Evolutionary conservation across 2,329 filamentous ascomycete species (phyloP).

Genomic region (Diaporthe australafricana): DNA sequence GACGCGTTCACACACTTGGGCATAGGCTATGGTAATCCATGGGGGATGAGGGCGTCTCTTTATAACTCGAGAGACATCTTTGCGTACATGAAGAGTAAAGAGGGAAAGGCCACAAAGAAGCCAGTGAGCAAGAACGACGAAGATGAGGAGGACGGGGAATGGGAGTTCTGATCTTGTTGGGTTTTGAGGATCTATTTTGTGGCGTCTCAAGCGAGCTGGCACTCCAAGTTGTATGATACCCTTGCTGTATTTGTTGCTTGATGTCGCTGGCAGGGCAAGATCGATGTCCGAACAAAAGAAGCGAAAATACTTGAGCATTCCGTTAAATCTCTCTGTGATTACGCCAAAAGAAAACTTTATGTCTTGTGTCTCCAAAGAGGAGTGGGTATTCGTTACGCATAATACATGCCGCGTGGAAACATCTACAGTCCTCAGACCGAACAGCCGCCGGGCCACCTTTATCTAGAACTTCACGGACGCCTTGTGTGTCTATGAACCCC

Average conservation of each 20-base stretch:
- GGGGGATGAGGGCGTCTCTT: slow-evolving; percentile 70
- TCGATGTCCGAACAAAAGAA: not conserved
- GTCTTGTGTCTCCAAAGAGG: slow-evolving; percentile 18
- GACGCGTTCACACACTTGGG: slow-evolving; percentile 78
- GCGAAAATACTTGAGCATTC: not conserved
- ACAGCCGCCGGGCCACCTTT: not conserved
- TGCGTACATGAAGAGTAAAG: slow-evolving; percentile 37
- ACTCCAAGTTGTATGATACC: slow-evolving; percentile 25
- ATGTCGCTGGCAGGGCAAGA: not conserved
- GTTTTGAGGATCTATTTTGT: not conserved
- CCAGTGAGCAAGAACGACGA: slow-evolving; percentile 3
- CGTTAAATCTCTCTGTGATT: not conserved
- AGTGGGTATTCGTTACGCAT: slow-evolving; percentile 31
- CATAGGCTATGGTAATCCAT: slow-evolving; percentile 70
- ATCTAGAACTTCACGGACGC: not conserved
- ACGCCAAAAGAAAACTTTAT: not conserved
- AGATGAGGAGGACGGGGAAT: not conserved
- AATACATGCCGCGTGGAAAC: slow-evolving; percentile 21
- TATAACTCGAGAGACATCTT: slow-evolving; percentile 61
- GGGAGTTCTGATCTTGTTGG: slow-evolving; percentile 18
- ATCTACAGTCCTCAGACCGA: not conserved
- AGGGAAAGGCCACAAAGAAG: slow-evolving; percentile 19
- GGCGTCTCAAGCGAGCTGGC: not conserved
- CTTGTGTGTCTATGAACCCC: not conserved
- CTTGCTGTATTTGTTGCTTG: slow-evolving; percentile 17